phyloP scores from a whole-genome alignment of 768 basidiomycete genomes.

The Baorangia bicolor region DNA sequence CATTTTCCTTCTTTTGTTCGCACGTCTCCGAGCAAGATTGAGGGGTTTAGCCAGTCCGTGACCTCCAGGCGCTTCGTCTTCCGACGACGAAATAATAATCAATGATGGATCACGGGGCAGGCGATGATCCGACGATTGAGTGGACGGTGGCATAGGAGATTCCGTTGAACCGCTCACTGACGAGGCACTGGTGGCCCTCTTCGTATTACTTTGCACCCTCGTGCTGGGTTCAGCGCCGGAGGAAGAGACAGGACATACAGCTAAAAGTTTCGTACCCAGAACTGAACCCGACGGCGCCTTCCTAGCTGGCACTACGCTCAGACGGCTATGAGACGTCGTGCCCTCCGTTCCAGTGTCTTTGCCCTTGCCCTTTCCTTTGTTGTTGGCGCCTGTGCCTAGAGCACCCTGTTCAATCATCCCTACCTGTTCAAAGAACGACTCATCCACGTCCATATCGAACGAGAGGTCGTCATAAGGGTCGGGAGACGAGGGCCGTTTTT shows the following conservation, averaged over 20 bases:
- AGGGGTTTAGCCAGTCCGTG: neutral
- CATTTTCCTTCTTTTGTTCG: conserved; percentile 17
- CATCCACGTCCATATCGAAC: conserved; percentile 37
- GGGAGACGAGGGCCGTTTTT: conserved; percentile 17
- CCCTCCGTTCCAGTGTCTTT: conserved; percentile 2
- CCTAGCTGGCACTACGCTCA: neutral
- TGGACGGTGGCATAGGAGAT: conserved; percentile 15
- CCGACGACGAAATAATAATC: conserved; percentile 22
- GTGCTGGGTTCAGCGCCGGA: conserved; percentile 14
- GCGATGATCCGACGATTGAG: conserved; percentile 16
- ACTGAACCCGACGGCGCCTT: conserved; percentile 7
- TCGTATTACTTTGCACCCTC: conserved; percentile 10
- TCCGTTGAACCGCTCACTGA: conserved; percentile 12
- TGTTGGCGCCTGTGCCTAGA: conserved; percentile 7
- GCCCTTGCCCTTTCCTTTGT: conserved; percentile 25
- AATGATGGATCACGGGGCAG: conserved; percentile 23
- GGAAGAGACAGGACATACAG: conserved; percentile 5
- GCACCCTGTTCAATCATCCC: conserved; percentile 28
- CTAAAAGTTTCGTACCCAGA: conserved; percentile 19
- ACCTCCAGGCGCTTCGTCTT: conserved; percentile 9
- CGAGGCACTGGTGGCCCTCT: conserved; percentile 11
- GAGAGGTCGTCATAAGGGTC: conserved; percentile 36
- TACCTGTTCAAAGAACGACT: conserved; percentile 40
- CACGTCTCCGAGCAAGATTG: conserved; percentile 7
- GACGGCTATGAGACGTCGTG: neutral